Evolutionary conservation across 331 rosid species (phyloP).

Genomic region (Phaseolus coccineus): DNA sequence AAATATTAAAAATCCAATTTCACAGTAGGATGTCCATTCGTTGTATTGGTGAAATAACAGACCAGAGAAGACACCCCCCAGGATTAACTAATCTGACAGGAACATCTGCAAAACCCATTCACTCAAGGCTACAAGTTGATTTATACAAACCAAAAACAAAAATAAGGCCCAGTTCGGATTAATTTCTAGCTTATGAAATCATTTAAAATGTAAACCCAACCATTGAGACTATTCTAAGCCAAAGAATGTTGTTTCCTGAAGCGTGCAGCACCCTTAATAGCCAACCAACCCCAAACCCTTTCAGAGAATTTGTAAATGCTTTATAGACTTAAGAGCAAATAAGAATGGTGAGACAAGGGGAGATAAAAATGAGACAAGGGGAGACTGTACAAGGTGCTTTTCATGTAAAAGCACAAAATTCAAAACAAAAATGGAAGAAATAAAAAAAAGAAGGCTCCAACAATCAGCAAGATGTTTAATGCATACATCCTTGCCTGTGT

Average conservation of each 20-base stretch:
- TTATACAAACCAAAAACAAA: background rate
- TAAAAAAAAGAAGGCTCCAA: no score
- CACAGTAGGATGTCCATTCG: background rate
- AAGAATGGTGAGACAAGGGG: no score
- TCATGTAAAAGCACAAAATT: no score
- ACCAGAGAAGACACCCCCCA: background rate
- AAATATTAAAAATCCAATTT: background rate
- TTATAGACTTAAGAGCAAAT: no score
- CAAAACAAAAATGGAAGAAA: no score
- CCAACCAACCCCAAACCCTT: conserved; percentile 7
- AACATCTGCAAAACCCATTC: background rate
- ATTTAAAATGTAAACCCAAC: background rate
- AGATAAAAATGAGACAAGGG: no score
- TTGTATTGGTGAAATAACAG: conserved; percentile 2
- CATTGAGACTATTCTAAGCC: background rate
- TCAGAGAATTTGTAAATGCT: no score
- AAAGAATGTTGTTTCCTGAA: background rate
- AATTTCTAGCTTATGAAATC: background rate
- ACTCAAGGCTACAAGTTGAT: background rate
- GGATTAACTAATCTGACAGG: background rate
- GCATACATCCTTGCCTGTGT: no score
- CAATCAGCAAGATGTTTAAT: no score
- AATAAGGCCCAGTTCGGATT: background rate
- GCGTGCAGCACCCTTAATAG: conserved; percentile 18
- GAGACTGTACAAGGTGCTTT: no score